These are phyloP conservation scores for Tolypocladium nubicola DNA, from an alignment of 2,329 filamentous ascomycete species.

Conservation along the genomic window DNA sequence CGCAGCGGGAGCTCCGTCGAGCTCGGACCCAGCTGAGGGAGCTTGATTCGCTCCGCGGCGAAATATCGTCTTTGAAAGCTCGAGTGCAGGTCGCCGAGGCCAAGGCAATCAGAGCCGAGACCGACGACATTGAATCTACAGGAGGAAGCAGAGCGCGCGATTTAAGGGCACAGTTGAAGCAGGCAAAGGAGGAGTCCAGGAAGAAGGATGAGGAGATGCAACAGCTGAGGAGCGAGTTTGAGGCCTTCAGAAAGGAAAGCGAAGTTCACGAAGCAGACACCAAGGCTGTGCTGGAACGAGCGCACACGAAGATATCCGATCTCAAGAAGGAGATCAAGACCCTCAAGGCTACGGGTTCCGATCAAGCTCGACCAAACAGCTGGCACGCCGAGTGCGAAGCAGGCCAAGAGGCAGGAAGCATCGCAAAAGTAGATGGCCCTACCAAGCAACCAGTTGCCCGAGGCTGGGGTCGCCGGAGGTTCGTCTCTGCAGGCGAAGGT, in stretches of 20 bases:
- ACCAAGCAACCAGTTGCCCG: background rate
- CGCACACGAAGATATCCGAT: constrained; percentile 45
- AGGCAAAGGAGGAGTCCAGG: constrained; percentile 30
- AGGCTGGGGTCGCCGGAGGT: background rate
- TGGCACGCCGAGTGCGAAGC: constrained; percentile 16
- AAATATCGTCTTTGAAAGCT: constrained; percentile 40
- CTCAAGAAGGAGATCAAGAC: constrained; percentile 42
- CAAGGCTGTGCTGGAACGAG: constrained; percentile 42
- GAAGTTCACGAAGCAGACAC: constrained; percentile 45
- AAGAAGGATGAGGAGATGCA: constrained; percentile 39
- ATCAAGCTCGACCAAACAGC: constrained; percentile 15
- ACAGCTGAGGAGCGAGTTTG: constrained; percentile 40
- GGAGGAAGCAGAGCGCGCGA: constrained; percentile 20
- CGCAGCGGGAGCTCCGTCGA: constrained; percentile 41
- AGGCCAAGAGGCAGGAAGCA: constrained; percentile 1
- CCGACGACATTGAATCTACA: constrained; percentile 11
- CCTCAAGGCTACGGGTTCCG: constrained; percentile 23
- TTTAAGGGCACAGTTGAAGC: constrained; percentile 30
- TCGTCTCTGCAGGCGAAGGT: background rate
- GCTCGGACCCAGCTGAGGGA: constrained; percentile 44
- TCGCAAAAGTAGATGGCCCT: constrained; percentile 2
- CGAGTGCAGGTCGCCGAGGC: constrained; percentile 34
- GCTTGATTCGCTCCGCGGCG: constrained; percentile 37
- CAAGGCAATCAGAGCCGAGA: constrained; percentile 24
- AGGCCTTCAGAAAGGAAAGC: constrained; percentile 40